phyloP scores from a whole-genome alignment of 768 basidiomycete genomes.

The Leccinellum luteum region DNA sequence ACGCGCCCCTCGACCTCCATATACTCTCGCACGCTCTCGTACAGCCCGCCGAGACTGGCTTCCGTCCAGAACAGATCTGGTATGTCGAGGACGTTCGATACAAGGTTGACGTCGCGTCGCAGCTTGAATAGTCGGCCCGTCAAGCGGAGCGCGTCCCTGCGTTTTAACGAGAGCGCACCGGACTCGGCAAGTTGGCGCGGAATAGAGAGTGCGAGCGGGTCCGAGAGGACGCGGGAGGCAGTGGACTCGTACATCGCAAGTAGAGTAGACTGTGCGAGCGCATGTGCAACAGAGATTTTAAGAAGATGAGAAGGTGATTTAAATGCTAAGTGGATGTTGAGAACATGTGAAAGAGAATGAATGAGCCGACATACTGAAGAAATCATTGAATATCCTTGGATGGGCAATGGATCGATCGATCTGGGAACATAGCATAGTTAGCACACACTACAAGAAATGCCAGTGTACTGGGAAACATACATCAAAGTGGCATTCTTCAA shows the following conservation, averaged over 20 bases:
- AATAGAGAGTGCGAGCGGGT: constrained; percentile 73
- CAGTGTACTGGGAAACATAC: constrained; percentile 36
- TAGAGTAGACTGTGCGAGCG: constrained; percentile 91
- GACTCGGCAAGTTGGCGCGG: constrained; percentile 79
- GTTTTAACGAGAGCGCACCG: constrained; percentile 70
- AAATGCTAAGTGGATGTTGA: constrained; percentile 54
- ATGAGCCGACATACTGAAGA: constrained; percentile 71
- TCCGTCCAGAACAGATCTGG: constrained; percentile 96
- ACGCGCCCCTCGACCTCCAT: constrained; percentile 89
- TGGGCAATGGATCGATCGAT: constrained; percentile 82
- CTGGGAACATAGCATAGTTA: constrained; percentile 33
- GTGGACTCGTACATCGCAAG: constrained; percentile 83
- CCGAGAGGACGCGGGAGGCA: constrained; percentile 74
- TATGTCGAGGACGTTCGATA: constrained; percentile 90
- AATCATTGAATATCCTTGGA: constrained; percentile 93
- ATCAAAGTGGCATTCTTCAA: constrained; percentile 89
- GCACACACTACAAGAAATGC: not conserved
- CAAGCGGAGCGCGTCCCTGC: constrained; percentile 81
- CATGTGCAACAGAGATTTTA: constrained; percentile 91
- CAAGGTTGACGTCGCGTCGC: constrained; percentile 85
- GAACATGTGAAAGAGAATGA: not conserved
- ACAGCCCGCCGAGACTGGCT: constrained; percentile 82
- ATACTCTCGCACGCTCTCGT: constrained; percentile 91
- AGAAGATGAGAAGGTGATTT: constrained; percentile 89
- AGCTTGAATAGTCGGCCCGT: constrained; percentile 87